Evolutionary conservation across 2,329 filamentous ascomycete genomes (phyloP).

Genomic region (Xylariaceae sp.): DNA sequence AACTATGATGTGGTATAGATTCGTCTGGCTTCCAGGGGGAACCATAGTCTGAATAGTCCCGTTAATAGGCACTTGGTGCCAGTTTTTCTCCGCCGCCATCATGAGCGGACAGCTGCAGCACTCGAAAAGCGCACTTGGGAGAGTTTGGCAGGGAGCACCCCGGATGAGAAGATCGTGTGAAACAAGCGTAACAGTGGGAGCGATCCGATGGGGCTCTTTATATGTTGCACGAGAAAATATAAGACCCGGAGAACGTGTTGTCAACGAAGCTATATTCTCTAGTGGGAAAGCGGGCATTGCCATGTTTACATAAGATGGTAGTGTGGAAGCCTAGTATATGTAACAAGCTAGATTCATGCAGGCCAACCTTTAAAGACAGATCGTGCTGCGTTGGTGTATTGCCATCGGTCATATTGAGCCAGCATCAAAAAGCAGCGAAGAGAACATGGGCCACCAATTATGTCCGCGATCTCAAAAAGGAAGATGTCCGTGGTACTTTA

Average conservation of each 20-base stretch:
- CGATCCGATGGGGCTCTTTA: conserved; percentile 33
- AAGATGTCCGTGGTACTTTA: conserved; percentile 5
- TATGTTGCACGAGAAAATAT: conserved; percentile 34
- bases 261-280: conserved; percentile 12
- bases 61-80: conserved; percentile 37
- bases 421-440: conserved; percentile 1
- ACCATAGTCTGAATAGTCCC: conserved; percentile 37
- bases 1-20: conserved; percentile 43
- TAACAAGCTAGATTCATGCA: conserved; percentile 29
- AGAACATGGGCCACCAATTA: conserved; percentile 10
- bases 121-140: conserved; percentile 19
- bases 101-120: conserved; percentile 35
- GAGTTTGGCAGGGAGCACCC: conserved; percentile 25
- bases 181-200: conserved; percentile 30
- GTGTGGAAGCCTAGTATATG: conserved; percentile 9
- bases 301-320: conserved; percentile 10
- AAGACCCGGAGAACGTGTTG: conserved; percentile 11
- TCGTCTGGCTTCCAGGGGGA: conserved; percentile 40
- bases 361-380: conserved; percentile 21
- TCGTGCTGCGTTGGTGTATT: conserved; percentile 22
- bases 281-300: conserved; percentile 9
- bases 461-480: conserved; percentile 1
- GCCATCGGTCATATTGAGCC: conserved; percentile 13
- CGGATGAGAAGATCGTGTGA: conserved; percentile 28
- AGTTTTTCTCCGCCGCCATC: conserved; percentile 35